Percentiles rank a stretch among this genome's conserved stretches.
phyloP scores from a whole-genome alignment of 495 filamentous ascomycete species.

The Elaphomyces granulatus region DNA sequence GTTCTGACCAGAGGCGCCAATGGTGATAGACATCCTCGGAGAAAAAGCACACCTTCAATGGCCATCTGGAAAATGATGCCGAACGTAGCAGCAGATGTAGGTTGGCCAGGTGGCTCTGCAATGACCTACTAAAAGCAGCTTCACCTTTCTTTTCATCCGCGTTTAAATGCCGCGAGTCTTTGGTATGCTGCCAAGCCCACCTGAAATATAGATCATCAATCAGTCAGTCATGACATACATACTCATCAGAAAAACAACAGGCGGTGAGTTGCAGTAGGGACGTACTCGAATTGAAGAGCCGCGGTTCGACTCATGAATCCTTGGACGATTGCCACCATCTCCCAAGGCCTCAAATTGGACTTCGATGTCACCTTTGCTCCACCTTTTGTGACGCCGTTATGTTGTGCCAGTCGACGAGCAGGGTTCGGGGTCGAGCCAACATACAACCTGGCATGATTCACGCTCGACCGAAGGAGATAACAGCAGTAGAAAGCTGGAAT shows the following conservation, averaged over 20 bases:
- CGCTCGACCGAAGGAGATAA: slow-evolving; percentile 78
- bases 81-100: slow-evolving; percentile 67
- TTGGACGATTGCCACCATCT: slow-evolving; percentile 77
- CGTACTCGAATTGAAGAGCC: slow-evolving; percentile 91
- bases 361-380: slow-evolving; percentile 65
- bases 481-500: slow-evolving; percentile 64
- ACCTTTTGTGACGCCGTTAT: slow-evolving; percentile 69
- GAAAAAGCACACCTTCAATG: slow-evolving; percentile 74
- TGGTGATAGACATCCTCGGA: slow-evolving; percentile 45
- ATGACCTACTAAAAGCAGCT: slow-evolving; percentile 35
- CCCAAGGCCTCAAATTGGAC: slow-evolving; percentile 63
- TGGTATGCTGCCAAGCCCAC: slow-evolving; percentile 87
- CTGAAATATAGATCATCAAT: slow-evolving; percentile 25
- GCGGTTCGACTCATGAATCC: slow-evolving; percentile 79
- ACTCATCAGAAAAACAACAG: too few species aligned
- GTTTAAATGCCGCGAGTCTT: slow-evolving; percentile 58
- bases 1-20: slow-evolving; percentile 51
- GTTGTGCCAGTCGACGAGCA: slow-evolving; percentile 63
- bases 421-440: slow-evolving; percentile 89
- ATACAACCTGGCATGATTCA: slow-evolving; percentile 51
- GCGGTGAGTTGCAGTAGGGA: slow-evolving; percentile 4
- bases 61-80: slow-evolving; percentile 64
- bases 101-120: slow-evolving; percentile 53
- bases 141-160: slow-evolving; percentile 40
- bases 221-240: too few species aligned